Base-by-base conservation (phyloP, 2,329 filamentous ascomycete species). In the Microascus cirrosus region DNA sequence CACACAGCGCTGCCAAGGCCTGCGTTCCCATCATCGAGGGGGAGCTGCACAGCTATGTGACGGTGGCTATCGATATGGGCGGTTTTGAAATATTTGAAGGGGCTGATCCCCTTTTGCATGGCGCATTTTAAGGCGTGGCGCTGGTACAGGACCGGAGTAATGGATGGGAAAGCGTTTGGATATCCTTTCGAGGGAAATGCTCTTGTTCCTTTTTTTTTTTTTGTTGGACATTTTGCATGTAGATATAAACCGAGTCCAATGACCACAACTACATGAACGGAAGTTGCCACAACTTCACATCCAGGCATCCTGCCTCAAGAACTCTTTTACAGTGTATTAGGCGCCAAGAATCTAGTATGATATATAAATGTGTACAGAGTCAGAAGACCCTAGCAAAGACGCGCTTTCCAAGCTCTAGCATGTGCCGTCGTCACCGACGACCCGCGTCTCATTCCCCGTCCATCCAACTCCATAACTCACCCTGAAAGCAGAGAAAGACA, bases 11-110 rank as follows among this genome's bases (percentile, higher is more conserved):
- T 72, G 11, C 67, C 70, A 39, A 65, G 73, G 57, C 72, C 74
- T 8, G 63, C 65, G 35, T 54, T 56, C 18, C 55, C 55, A 24
- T 45, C 54, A 13, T 32, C 67, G 51, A 63, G 68, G 45, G 66
- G 69, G 25, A 77, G 66, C 36, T 83, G 80, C 62, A 62, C 59
- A 52, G 62, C 80, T 52, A 80, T 80, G 77, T 80, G 69, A 67
- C 12, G 18, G 18, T 10, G n/a, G n/a, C n/a, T n/a, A n/a, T n/a
- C 11, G 45, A 3, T 6, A 12, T 12, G 11, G 20, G 20, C 20
- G 24, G 42, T 2, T 48, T 4, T 48, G 5, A 32, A 32, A 32
- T 32, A 32, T 32, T 8, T 8, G n/a, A 32, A 32, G 28, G 28
- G 28, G 8, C 36, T 42, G 7, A 4, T 45, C 13, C 15, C n/a